Evolutionary conservation across 1,139 yeast genomes (phyloP).

Genomic region (Hanseniaspora gamundiae): DNA sequence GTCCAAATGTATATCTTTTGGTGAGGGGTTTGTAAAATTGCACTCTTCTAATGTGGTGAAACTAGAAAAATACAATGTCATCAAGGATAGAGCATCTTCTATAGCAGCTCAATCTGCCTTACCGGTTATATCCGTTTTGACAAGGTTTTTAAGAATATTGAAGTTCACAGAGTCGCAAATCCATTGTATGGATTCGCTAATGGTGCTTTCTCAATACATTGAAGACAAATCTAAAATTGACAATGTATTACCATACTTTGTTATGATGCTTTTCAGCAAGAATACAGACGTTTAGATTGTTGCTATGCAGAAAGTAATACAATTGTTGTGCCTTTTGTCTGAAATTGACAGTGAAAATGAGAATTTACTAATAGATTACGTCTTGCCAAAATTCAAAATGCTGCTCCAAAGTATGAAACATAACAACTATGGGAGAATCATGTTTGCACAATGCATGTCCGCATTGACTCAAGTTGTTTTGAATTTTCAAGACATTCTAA

Average conservation of each 20-base stretch:
- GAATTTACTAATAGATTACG: conserved; percentile 65
- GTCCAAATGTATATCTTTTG: not conserved
- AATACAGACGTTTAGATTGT: conserved; percentile 47
- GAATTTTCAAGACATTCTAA: conserved; percentile 20
- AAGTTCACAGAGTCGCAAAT: conserved; percentile 49
- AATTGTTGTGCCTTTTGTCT: conserved; percentile 52
- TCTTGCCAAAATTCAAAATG: conserved; percentile 54
- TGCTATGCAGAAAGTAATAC: conserved; percentile 47
- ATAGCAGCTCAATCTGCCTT: conserved; percentile 40
- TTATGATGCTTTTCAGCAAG: conserved; percentile 37
- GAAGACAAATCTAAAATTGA: conserved; percentile 80
- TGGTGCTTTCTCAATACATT: conserved; percentile 65
- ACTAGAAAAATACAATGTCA: conserved; percentile 1
- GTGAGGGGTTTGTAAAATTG: not conserved
- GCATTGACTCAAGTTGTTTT: conserved; percentile 34
- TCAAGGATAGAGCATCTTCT: not conserved
- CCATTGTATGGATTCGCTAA: conserved; percentile 62
- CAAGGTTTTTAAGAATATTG: conserved; percentile 55
- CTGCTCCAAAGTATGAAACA: conserved; percentile 30
- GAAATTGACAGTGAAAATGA: conserved; percentile 65
- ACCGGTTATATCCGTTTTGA: conserved; percentile 49
- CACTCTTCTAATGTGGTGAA: conserved; percentile 6
- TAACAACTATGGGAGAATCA: conserved; percentile 42
- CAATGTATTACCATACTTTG: conserved; percentile 69
- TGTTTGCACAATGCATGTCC: conserved; percentile 67